phyloP scores from a whole-genome alignment of 2,329 filamentous ascomycete species.

The Fusarium vanettenii region DNA sequence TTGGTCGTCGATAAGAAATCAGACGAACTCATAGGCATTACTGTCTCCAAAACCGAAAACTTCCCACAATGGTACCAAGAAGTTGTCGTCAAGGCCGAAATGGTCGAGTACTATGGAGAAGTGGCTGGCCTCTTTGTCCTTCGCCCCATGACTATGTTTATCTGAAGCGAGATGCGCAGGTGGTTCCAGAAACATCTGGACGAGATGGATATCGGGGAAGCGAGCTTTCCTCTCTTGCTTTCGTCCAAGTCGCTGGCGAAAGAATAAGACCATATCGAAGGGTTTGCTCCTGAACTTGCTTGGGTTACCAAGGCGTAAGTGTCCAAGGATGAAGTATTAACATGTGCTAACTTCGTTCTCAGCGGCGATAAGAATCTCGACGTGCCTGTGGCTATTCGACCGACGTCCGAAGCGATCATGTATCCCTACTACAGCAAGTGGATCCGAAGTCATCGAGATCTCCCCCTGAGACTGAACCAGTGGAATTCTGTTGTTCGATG shows the following conservation, averaged over 20 bases:
- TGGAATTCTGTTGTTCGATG: constrained; percentile 95
- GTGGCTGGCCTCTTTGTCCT: constrained; percentile 96
- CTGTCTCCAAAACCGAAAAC: constrained; percentile 84
- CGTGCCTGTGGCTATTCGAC: constrained; percentile 76
- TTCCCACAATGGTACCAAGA: constrained; percentile 98
- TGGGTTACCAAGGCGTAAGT: constrained; percentile 87
- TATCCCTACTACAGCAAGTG: constrained; percentile 96
- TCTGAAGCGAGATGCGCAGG: constrained; percentile 73
- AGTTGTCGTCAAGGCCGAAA: constrained; percentile 94
- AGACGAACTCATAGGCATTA: constrained; percentile 86
- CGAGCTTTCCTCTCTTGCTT: constrained; percentile 96
- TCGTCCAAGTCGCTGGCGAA: constrained; percentile 88
- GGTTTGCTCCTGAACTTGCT: constrained; percentile 91
- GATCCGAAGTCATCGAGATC: constrained; percentile 95
- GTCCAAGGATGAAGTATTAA: neutral
- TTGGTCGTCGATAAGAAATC: constrained; percentile 62
- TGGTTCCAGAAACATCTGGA: constrained; percentile 83
- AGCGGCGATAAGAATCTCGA: constrained; percentile 94
- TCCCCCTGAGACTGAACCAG: constrained; percentile 94
- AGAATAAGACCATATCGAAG: constrained; percentile 97
- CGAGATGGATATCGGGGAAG: constrained; percentile 91
- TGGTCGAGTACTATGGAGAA: constrained; percentile 95
- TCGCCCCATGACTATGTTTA: constrained; percentile 75
- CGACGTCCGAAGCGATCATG: constrained; percentile 83
- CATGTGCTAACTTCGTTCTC: constrained; percentile 23